Base-by-base conservation (phyloP, 139 green algal species). In the Coelastrella sp. region DNA sequence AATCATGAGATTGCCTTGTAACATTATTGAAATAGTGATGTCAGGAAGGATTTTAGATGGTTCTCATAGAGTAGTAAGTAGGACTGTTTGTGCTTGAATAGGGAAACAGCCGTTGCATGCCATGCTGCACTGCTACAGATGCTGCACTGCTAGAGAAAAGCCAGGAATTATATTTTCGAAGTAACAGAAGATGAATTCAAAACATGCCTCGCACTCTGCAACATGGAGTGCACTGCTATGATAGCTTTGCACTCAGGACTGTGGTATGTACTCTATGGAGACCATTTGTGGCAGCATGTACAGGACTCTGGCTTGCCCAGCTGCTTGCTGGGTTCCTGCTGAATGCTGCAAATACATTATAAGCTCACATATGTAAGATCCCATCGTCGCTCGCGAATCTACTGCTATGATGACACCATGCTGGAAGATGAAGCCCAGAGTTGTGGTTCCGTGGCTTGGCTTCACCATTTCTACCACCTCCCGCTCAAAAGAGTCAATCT, bases 341-440 rank as follows among this genome's bases (percentile, higher is more conserved):
- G 57, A 57, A 49, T 49, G 35, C 35, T 49, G 35, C 35, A 49
- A 49, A 49, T 9, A 70, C 5, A 11, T 25, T 7, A 4, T 76
- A 59, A 17, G 91, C 96, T 88, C 74, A 98, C 95, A 99, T 72
- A 99, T 99, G 92, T 99, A 99, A 25, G 96, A 97, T n/a, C 98
- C 98, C 95, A 98, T 97, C 35, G 95, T 98, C 49, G 98, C 98
- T 15, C 98, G 95, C 0, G 98, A 99, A 91, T 99, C 98, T 1
- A 99, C 98, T 22, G 98, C 98, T 59, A 99, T 96, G 91, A 99
- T 98, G 20, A 99, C 95, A 8, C 98, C 98, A 27, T 95, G 90
- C 87, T 99, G 82, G 90, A 99, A 99, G 87, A 99, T 98, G 94
- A 99, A 99, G 22, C 96, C 98, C 4, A 99, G 94, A 3, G 98